Base-by-base conservation (phyloP, 768 basidiomycete genomes). In the Asterophora parasitica region DNA sequence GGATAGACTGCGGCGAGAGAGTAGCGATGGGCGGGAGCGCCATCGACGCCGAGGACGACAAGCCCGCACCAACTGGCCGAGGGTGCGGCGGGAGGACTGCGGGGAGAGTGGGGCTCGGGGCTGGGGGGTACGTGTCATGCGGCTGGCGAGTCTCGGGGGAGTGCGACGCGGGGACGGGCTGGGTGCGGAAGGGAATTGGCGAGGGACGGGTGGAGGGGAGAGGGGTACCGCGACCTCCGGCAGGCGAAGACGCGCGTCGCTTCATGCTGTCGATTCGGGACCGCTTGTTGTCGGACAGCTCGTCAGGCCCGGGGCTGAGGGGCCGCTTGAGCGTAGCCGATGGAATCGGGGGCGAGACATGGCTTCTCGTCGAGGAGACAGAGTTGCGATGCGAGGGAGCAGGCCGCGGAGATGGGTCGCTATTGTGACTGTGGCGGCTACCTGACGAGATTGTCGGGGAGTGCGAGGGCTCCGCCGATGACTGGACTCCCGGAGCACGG, bases 81-180 rank as follows among this genome's bases (percentile, higher is more conserved):
- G 87, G 86, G 59, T 87, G 87, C 19, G 85, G 83, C 34, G 87
- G 87, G 27, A 89, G 72, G 6, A 78, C 76, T 26, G 75, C 73
- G 5, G 82, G 75, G 10, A 85, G 66, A 19, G 80, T 63, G 0
- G 86, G 81, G 55, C 74, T 73, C 46, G 77, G 68, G 31, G 75
- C 71, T 46, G 77, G 68, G 31, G 75, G 71, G 48, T 75, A 79
- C 4, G 65, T 61, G 32, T 79, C 78, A 44, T 66, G 60, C 2
- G 58, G 46, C 42, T 77, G 79, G 26, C 83, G 79, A 10, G 75
- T 71, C 60, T 88, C 85, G 15, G 83, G 84, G 16, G 86, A 87
- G 58, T 76, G 83, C 10, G 83, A 78, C 4, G 78, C 66, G 7
- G 82, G 37, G 9, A 42, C 49, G 1, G 54, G 80, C 58, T 87